These are phyloP conservation scores for Elaeis oleifera DNA, from an alignment of 202 grass and related monocot genomes.

Conservation along the genomic window DNA sequence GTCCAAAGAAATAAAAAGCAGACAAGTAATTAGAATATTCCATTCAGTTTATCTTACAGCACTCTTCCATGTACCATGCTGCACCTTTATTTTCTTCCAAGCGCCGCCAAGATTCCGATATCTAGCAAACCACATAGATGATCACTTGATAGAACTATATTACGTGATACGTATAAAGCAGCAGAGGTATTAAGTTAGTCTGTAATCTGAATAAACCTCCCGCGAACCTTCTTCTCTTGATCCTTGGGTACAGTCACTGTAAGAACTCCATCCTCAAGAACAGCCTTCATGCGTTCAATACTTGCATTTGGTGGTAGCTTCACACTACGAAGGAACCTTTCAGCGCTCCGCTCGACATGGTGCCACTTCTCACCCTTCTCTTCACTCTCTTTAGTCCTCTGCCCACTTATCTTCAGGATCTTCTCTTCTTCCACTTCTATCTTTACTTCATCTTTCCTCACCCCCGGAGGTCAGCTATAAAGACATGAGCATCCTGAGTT, in stretches of 20 bases:
- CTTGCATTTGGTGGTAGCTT: neutral
- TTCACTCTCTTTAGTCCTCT: neutral
- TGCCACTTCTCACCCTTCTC: slow-evolving; percentile 1
- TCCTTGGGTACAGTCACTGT: slow-evolving; percentile 1
- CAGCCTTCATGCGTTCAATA: neutral
- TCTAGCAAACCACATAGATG: too few relatives aligned
- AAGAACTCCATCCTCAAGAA: neutral
- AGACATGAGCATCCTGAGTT: neutral
- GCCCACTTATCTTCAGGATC: slow-evolving; percentile 3
- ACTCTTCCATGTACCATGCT: too few relatives aligned
- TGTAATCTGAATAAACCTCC: neutral
- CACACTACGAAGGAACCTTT: neutral
- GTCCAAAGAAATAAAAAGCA: too few relatives aligned
- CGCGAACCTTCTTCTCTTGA: neutral
- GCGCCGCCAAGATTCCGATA: too few relatives aligned
- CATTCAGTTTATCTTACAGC: too few relatives aligned
- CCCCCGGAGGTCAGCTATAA: neutral
- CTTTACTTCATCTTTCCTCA: slow-evolving; percentile 1
- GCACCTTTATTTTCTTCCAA: too few relatives aligned
- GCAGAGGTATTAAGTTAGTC: neutral
- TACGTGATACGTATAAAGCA: too few relatives aligned
- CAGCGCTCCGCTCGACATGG: too few relatives aligned
- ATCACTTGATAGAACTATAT: too few relatives aligned
- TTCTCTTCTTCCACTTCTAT: slow-evolving; percentile 3
- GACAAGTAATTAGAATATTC: too few relatives aligned